phyloP scores from a whole-genome alignment of 306 rosid species.

The Cucurbita ficifolia region DNA sequence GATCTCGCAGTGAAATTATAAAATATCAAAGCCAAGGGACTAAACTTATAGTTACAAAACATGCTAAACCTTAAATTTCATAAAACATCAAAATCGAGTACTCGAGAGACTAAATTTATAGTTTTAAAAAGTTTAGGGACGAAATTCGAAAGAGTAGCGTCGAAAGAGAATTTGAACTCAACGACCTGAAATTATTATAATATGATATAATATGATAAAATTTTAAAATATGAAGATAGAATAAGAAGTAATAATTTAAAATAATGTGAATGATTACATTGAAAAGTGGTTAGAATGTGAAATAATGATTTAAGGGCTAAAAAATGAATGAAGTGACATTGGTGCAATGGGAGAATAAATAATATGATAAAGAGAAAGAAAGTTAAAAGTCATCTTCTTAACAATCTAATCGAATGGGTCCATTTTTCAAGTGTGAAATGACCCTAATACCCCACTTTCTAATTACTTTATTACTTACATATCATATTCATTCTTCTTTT shows the following conservation, averaged over 20 bases:
- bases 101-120: no score
- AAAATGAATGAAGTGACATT: not conserved
- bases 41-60: no score
- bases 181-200: not conserved
- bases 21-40: no score
- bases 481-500: conserved; percentile 6
- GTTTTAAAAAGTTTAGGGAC: no score
- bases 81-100: no score
- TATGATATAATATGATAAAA: no score
- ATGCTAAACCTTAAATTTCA: no score
- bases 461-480: not conserved
- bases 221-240: not conserved
- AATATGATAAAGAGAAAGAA: conserved; percentile 7
- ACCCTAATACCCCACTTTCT: conserved; percentile 20
- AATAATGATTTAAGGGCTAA: not conserved
- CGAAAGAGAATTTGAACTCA: not conserved
- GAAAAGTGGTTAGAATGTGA: conserved; percentile 1
- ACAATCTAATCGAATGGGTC: conserved; percentile 29
- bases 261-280: not conserved
- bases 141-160: no score
- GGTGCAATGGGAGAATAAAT: conserved; percentile 4
- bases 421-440: conserved; percentile 26
- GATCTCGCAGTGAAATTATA: no score
- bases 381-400: not conserved
- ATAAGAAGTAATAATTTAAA: not conserved